phyloP scores from a whole-genome alignment of 495 filamentous ascomycete genomes.

The Apiosordaria backusii region DNA sequence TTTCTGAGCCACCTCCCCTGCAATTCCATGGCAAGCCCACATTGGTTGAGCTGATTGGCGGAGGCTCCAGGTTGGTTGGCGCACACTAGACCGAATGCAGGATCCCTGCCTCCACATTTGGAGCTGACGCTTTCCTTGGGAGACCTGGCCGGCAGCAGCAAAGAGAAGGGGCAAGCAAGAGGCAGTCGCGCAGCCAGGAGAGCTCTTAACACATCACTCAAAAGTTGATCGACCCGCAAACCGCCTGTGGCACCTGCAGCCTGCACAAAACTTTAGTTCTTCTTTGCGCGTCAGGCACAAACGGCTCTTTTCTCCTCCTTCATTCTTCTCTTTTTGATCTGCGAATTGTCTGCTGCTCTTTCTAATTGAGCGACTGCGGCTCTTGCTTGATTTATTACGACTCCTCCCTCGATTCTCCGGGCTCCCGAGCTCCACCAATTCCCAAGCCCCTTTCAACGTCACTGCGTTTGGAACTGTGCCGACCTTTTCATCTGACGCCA shows the following conservation, averaged over 20 bases:
- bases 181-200: conserved; percentile 14
- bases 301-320: not conserved
- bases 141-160: conserved; percentile 7
- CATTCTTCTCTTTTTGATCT: conserved; percentile 6
- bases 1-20: not conserved
- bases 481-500: conserved; percentile 8
- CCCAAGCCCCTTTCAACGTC: conserved; percentile 24
- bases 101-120: conserved; percentile 13
- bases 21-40: not conserved
- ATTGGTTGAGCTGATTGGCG: conserved; percentile 16
- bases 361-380: conserved; percentile 3
- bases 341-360: not conserved
- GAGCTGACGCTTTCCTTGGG: conserved; percentile 17
- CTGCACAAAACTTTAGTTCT: conserved; percentile 12
- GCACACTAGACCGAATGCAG: conserved; percentile 15
- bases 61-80: not conserved
- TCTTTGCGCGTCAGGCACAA: conserved; percentile 14
- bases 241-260: conserved; percentile 12
- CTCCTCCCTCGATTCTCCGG: conserved; percentile 10
- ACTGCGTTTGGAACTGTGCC: not conserved
- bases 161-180: conserved; percentile 13
- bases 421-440: conserved; percentile 22
- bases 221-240: conserved; percentile 19
- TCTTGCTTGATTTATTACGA: conserved; percentile 9
- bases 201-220: conserved; percentile 33